Conservation (phyloP, 1,284 basidiomycete species). For the Puccinia triticina region DNA sequence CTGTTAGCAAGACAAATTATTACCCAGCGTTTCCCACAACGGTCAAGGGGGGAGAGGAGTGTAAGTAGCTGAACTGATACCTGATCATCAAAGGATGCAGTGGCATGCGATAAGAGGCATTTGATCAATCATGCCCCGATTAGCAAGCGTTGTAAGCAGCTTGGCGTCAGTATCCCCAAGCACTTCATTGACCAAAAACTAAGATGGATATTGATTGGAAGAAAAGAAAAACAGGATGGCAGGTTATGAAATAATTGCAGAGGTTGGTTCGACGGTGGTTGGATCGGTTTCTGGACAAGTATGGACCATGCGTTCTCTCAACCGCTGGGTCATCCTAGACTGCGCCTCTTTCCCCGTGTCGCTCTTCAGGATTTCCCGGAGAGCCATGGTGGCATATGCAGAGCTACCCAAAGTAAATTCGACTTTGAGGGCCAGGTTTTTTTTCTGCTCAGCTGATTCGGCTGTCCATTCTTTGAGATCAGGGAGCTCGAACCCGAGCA, state of each 20-base stretch:
- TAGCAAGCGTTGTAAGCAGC: not conserved
- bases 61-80: not conserved
- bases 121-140: not conserved
- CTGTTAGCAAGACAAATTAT: not conserved
- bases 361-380: slow-evolving; percentile 49
- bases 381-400: slow-evolving; percentile 51
- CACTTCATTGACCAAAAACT: not conserved
- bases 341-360: slow-evolving; percentile 46
- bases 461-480: slow-evolving; percentile 30
- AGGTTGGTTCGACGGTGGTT: not conserved
- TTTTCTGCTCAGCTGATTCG: slow-evolving; percentile 8
- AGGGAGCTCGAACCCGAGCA: slow-evolving; percentile 71
- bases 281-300: not conserved
- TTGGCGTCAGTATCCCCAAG: not conserved
- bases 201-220: not conserved
- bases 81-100: not conserved
- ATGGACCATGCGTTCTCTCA: slow-evolving; percentile 38
- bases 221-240: not conserved
- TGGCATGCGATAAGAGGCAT: not conserved
- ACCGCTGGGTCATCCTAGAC: slow-evolving; percentile 34
- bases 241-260: not conserved
- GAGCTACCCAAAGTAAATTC: slow-evolving; percentile 49
- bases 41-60: not conserved
- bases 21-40: not conserved
- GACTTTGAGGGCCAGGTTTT: slow-evolving; percentile 42